Base-by-base conservation (phyloP, 2,329 filamentous ascomycete genomes). In the Exophiala oligosperma region DNA sequence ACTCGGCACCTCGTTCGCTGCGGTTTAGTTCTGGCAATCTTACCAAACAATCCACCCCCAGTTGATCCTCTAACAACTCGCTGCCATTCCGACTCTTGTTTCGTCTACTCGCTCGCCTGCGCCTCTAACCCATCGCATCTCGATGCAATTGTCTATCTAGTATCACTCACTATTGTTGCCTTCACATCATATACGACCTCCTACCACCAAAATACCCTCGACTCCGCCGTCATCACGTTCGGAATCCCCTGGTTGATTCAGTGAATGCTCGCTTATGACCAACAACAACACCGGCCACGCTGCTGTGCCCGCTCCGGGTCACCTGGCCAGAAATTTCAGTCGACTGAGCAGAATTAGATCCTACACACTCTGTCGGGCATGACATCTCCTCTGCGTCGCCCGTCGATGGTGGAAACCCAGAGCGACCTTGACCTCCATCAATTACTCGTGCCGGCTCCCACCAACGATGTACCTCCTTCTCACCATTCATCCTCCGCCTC, bases 391-490 rank as follows among this genome's bases (percentile, higher is more conserved):
- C 23, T 59, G 49, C 64, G 62, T 47, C 63, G 63, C 43, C 56
- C 56, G 52, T 63, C 64, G 17, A 66, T 67, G 60, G 64, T 61
- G 56, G 65, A 67, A 56, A 64, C 60, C n/a, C 59, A 61, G 26
- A 66, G 63, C 55, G 65, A 67, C 51, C 49, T 67, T 52, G 65
- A 67, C 32, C 57, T 67, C 26, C 65, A 67, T 54, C 65, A 67
- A 60, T 59, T 67, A 46, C 62, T 67, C 23, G 64, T 67, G 14
- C 64, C 65, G 9, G 64, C 64, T 24, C 56, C 60, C 5, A 55
- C 64, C 24, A 60, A 54, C 51, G 61, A 65, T 54, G 56, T 56
- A 35, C 60, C 60, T 43, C 55, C 54, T 51, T 48, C 50, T 11
- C 59, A 61, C 40, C 59, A 62, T 17, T 56, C 62, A 17, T 61